Evolutionary conservation across 441 rosid genomes (phyloP), one percentile per base, ranked within the genome.

Genomic region (Brassica hybrid): DNA sequence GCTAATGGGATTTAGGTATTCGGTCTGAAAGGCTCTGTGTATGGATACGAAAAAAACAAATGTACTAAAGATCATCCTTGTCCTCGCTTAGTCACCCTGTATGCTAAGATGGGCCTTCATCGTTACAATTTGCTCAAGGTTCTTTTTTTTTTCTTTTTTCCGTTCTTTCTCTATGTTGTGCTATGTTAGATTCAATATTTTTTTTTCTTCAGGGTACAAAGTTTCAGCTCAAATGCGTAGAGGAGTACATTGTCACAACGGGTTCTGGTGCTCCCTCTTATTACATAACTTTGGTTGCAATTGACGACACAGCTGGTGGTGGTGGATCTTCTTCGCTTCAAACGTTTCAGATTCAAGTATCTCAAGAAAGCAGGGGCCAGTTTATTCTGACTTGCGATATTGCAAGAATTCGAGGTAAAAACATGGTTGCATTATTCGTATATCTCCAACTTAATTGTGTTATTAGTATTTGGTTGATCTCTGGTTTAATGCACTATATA

Each of bases 51-150:
- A 1, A 1, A 2, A 11, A 12, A 5, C 7, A 19, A 14, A 23
- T 59, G 14, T 59, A 52, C 14, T 12, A 59, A 59, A 21, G 8
- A 12, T 5, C 14, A 5, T 16, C 58, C 21, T 52, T 52, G 34
- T 59, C 16, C 64, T 59, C 1, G 1, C 34, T 5, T 59, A 23
- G 16, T 59, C 63, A 59, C 0, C 2, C 63, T 23, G 7, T 59
- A 59, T 23, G 63, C 63, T 21, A 21, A 4, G 63, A 21, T 59
- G 63, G 63, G 63, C 34, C 32, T 59, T 59, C 63, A 59, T 5
- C 32, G 34, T 59, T 59, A 59, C 63, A 59, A 59, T 59, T 59
- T 59, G 19, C 48, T 41, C 13, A 10, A 41, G 48, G 48, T 41
- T 41, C 48, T 23, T 38, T 10, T 38, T 41, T 10, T 2, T 41